Evolutionary conservation across 2,329 filamentous ascomycete genomes (phyloP), one percentile per base, ranked within the genome.

Genomic region (Nothopassalora personata): DNA sequence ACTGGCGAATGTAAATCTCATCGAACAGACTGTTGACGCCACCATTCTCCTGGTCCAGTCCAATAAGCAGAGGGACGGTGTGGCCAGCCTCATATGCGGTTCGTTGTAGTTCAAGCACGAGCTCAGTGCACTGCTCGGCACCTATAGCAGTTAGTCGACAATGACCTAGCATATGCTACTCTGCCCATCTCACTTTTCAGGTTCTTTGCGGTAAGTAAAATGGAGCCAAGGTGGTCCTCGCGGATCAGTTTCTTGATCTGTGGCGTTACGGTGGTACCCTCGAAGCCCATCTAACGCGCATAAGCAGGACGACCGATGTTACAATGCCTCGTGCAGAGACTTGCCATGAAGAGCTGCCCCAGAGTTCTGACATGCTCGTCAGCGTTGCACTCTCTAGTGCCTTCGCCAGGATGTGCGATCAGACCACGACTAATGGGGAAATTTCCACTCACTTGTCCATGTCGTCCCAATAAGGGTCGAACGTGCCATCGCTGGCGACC

Each of bases 21-120:
- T 97, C 93, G 70, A 95, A 97, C 2, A 97, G 82, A 75, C 91
- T 96, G 77, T 97, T 97, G 73, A 97, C 93, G 3, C 93, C 92
- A 64, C 94, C 94, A 84, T 99, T 97, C 74, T 99, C 94, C 73
- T 99, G 94, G 71, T 97, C 94, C 39, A 97, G 79, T 43, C 89
- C 92, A 67, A 99, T 97, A 56, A 95, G 80, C 18, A 99, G 78
- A 1, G 94, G 94, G 2, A 93, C 87, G 3, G 89, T 88, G 74
- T 97, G 93, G 19, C 93, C 93, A 60, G 93, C 88, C 75, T 95
- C 84, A 71, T 90, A 89, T 39, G 94, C 94, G 71, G 96, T 93
- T 53, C 87, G 91, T 75, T 99, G 94, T 48, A 99, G 81, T 70
- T 97, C 91, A 70, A 94, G 88, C 31, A 96, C 90, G 46, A 97